phyloP scores from a whole-genome alignment of 2,329 filamentous ascomycete genomes.

The Ophiocordyceps camponoti-rufipedis region DNA sequence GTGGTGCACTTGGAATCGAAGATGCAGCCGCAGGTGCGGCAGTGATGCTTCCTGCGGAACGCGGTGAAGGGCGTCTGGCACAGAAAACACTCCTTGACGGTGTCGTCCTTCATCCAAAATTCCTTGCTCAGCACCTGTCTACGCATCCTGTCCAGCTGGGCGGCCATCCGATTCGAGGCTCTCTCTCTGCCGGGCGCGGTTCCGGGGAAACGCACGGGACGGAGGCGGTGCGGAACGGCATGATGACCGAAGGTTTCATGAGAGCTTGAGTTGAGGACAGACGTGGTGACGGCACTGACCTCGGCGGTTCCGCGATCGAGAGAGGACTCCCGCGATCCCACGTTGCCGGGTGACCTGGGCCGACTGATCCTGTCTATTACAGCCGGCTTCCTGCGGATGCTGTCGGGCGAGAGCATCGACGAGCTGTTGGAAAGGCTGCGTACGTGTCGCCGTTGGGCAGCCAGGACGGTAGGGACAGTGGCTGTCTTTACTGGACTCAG shows the following conservation, averaged over 20 bases:
- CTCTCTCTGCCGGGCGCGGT: slow-evolving; percentile 35
- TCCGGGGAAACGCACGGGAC: slow-evolving; percentile 33
- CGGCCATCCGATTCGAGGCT: slow-evolving; percentile 38
- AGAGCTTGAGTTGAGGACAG: slow-evolving; percentile 37
- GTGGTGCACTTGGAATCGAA: slow-evolving; percentile 94
- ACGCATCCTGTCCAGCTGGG: slow-evolving; percentile 52
- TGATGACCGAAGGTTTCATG: slow-evolving; percentile 35
- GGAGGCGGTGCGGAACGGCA: slow-evolving; percentile 16
- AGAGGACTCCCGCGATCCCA: slow-evolving; percentile 38
- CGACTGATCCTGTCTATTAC: slow-evolving; percentile 37
- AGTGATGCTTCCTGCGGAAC: slow-evolving; percentile 92
- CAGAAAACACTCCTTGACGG: slow-evolving; percentile 90
- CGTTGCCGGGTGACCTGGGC: slow-evolving; percentile 21
- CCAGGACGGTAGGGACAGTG: slow-evolving; percentile 10
- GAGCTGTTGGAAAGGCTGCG: slow-evolving; percentile 16
- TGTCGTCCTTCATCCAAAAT: slow-evolving; percentile 99
- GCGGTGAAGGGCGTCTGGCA: slow-evolving; percentile 84
- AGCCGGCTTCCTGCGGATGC: slow-evolving; percentile 24
- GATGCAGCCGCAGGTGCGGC: slow-evolving; percentile 90
- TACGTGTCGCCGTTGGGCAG: slow-evolving; percentile 16
- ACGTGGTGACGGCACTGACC: slow-evolving; percentile 36
- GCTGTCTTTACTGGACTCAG: slow-evolving; percentile 23
- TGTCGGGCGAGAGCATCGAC: slow-evolving; percentile 17
- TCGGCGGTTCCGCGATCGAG: slow-evolving; percentile 37
- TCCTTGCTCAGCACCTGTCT: slow-evolving; percentile 84